Evolutionary conservation across 2,329 filamentous ascomycete species (phyloP), one percentile per base, ranked within the genome.

Genomic region (Beauveria sp.): DNA sequence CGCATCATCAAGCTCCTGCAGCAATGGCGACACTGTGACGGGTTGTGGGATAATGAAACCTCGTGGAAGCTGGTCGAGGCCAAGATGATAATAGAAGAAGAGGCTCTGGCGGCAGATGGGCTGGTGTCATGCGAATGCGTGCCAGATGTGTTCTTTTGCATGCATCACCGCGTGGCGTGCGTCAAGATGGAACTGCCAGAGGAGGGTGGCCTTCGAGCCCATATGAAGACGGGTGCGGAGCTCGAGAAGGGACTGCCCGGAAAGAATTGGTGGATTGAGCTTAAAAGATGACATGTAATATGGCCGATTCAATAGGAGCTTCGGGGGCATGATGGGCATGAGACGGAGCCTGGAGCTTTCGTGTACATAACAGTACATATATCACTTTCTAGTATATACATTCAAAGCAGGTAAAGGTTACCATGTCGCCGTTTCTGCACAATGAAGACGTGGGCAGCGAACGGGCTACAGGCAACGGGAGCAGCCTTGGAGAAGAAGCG

Each of bases 31-130:
- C 51, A 60, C 38, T 22, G 20, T 10, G 46, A 47, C 8, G 58
- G 50, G 16, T 12, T 54, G 22, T 60, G 58, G 58, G 51, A 60
- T 16, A 54, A 34, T 22, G 42, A 51, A 16, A 18, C 54, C 5
- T 54, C 58, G 18, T 60, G 58, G 58, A 38, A 28, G 20, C 10
- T 60, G 20, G 51, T 60, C 3, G 58, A 60, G 10, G 50, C 50
- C 3, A 60, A 60, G 30, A 60, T 60, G 58, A 14, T 54, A 6
- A 54, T 54, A 3, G 58, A 60, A 22, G 58, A 60, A 12, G 14
- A n/a, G 10, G 58, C 58, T 0, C 8, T 60, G 6, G 58, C 50
- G 20, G 30, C 50, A n/a, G 50, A 43, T 20, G 14, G 2, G 24
- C 42, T 22, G 3, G 16, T 8, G 1, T n/a, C 50, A 3, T 60